Base-by-base conservation (phyloP, 345 rosid genomes). In the Eucalyptus cloeziana region DNA sequence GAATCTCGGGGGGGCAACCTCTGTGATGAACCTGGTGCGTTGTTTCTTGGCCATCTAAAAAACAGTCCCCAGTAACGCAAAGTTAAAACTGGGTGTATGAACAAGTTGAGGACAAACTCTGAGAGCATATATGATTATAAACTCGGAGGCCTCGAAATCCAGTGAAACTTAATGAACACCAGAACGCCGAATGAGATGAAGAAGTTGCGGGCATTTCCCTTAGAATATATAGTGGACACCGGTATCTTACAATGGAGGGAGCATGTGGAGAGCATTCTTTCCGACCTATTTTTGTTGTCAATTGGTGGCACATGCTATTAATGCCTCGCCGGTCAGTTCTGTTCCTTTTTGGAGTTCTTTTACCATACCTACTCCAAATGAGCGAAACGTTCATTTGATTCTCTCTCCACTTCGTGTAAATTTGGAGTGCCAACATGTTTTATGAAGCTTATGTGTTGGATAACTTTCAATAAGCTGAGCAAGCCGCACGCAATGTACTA, bases 1-100 rank as follows among this genome's bases (percentile, higher is more conserved):
- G n/a, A 92, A 90, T 90, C 60, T 92, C 15, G 94, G 90, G 94
- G 90, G 95, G 45, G 93, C 94, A 64, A 92, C 96, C 87, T 94
- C 96, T 15, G 92, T 93, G 52, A 86, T 89, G 93, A 95, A 89
- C 90, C 93, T 90, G 7, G 88, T 86, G 14, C 51, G 54, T 40
- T 88, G 87, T 5, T 24, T 49, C 90, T 91, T 91, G 69, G 44
- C 85, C 93, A 91, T 90, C 88, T 88, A 27, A 71, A 44, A 62
- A 30, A 3, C 33, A 4, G n/a, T 62, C 71, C 17, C 71, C 17
- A 62, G 33, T 7, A 13, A 30, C 33, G 71, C 33, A 13, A 62
- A 62, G 71, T 62, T 62, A 15, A 62, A 69, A 16, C 44, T 69
- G 19, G 76, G 40, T 16, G 2, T 2, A 8, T 33, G 80, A 69